Conservation (phyloP, 345 rosid species). For the Raphanus raphanistrum region DNA sequence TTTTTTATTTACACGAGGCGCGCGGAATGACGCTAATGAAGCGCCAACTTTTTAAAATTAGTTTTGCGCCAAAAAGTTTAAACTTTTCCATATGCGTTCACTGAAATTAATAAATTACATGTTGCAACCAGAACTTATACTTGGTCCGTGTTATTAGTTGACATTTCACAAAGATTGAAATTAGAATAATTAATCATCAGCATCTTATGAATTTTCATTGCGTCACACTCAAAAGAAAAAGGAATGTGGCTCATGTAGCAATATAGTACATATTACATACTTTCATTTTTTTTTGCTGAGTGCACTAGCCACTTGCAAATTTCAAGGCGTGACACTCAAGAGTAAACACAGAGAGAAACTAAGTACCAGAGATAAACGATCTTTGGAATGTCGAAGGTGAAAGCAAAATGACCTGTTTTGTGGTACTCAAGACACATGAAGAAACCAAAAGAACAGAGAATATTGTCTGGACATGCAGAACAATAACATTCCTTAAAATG, state of each 20-base stretch:
- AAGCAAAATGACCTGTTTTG: too few species aligned
- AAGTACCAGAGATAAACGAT: neutral
- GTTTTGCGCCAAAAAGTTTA: neutral
- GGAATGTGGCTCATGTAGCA: too few species aligned
- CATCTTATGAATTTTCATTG: neutral
- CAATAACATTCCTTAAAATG: too few species aligned
- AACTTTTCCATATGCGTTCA: neutral
- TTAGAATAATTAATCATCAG: neutral
- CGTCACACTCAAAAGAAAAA: neutral
- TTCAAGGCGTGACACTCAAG: neutral
- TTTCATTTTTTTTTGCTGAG: too few species aligned
- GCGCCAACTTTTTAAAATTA: conserved; percentile 13
- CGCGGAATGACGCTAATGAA: neutral
- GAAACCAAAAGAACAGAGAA: neutral
- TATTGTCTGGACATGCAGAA: neutral
- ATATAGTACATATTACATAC: too few species aligned
- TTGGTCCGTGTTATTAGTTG: neutral
- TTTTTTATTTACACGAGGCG: neutral
- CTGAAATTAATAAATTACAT: neutral
- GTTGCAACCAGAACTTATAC: neutral
- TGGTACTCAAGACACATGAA: too few species aligned
- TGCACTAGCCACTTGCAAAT: neutral
- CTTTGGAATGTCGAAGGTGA: neutral
- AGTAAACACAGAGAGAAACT: neutral
- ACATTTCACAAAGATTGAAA: neutral